Evolutionary conservation across 176 grass and related monocot species (phyloP).

Genomic region (Triticum dicoccoides): DNA sequence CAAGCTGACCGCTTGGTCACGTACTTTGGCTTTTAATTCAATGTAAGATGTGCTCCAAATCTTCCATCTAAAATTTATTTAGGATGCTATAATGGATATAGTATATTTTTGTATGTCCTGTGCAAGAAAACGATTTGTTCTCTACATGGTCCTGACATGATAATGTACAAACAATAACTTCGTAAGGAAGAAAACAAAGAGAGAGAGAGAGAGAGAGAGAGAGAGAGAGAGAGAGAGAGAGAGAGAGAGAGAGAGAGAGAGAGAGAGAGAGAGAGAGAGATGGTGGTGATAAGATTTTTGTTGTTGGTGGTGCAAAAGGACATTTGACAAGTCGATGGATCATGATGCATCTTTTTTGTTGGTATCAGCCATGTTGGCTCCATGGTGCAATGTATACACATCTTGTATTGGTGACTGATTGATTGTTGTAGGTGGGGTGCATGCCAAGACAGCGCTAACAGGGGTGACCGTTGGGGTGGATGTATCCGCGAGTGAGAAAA

Average conservation of each 20-base stretch:
- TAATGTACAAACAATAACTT: not conserved
- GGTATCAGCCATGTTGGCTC: not conserved
- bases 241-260: not conserved
- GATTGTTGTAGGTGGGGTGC: slow-evolving; percentile 45
- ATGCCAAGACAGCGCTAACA: slow-evolving; percentile 65
- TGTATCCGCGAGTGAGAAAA: slow-evolving; percentile 64
- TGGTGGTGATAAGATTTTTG: not conserved
- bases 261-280: not conserved
- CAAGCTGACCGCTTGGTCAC: no score
- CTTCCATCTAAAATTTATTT: not conserved
- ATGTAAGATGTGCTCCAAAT: not conserved
- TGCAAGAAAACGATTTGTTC: not conserved
- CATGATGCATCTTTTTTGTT: slow-evolving; percentile 23
- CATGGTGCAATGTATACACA: slow-evolving; percentile 15
- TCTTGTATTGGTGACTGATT: not conserved
- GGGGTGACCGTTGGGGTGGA: slow-evolving; percentile 79
- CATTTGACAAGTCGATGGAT: not conserved
- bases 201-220: not conserved
- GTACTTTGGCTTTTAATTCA: not conserved
- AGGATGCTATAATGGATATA: not conserved
- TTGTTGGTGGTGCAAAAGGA: slow-evolving; percentile 21
- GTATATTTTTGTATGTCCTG: not conserved
- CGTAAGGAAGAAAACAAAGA: not conserved
- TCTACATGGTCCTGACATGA: not conserved
- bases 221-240: not conserved